These are phyloP conservation scores for Boletus tomentosulus DNA, from an alignment of 768 basidiomycete species.

Conservation along the genomic window DNA sequence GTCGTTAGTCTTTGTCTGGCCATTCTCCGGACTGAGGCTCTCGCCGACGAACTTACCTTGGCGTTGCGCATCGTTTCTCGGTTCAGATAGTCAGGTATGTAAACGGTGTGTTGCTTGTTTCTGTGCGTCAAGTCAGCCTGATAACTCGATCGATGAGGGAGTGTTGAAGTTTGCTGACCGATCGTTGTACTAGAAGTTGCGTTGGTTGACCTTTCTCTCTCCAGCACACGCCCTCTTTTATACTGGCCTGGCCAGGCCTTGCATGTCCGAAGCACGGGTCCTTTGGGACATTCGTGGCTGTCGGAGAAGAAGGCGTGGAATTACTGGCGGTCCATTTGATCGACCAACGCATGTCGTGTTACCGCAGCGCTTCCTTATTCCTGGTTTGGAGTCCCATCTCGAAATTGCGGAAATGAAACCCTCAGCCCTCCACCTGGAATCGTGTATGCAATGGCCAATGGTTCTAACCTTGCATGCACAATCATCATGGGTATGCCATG, in stretches of 20 bases:
- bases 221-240: slow-evolving; percentile 2
- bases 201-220: not conserved
- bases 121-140: slow-evolving; percentile 6
- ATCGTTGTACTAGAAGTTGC: not conserved
- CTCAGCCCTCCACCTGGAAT: not conserved
- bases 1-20: slow-evolving; percentile 1
- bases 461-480: too few relatives aligned
- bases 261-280: not conserved
- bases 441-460: not conserved
- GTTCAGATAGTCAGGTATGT: not conserved
- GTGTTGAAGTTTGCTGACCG: slow-evolving; percentile 7
- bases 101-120: not conserved
- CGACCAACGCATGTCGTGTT: not conserved
- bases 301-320: not conserved
- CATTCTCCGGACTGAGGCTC: not conserved
- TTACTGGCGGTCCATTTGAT: not conserved
- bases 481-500: not conserved
- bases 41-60: slow-evolving; percentile 3
- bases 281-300: not conserved
- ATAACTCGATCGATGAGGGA: not conserved
- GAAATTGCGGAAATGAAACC: slow-evolving; percentile 7
- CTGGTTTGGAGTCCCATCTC: not conserved
- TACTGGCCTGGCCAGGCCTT: slow-evolving; percentile 2
- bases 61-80: slow-evolving; percentile 6
- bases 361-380: slow-evolving; percentile 2